phyloP scores from a whole-genome alignment of 2,329 filamentous ascomycete genomes.

The Elsinoe perseae region DNA sequence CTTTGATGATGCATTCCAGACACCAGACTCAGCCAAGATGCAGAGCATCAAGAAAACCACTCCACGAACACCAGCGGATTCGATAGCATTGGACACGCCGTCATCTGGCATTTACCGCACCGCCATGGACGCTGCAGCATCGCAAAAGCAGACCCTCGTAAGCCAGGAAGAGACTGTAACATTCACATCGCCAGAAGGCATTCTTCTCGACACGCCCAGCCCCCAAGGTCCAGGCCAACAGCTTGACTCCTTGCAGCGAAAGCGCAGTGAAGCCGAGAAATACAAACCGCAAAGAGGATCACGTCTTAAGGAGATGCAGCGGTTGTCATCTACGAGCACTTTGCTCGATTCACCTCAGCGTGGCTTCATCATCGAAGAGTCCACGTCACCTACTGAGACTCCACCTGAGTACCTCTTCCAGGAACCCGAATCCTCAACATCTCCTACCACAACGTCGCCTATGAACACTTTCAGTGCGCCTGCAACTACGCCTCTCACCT shows the following conservation, averaged over 20 bases:
- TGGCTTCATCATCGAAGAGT: neutral
- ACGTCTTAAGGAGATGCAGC: slow-evolving; percentile 33
- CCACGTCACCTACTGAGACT: slow-evolving; percentile 4
- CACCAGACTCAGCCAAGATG: slow-evolving; percentile 9
- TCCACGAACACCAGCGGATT: neutral
- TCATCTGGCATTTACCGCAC: neutral
- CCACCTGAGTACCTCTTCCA: slow-evolving; percentile 2
- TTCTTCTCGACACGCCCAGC: neutral
- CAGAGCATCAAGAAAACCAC: neutral
- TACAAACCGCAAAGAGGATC: slow-evolving; percentile 39
- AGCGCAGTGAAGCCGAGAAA: slow-evolving; percentile 28
- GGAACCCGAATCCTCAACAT: neutral
- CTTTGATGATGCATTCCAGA: neutral
- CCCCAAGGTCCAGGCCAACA: slow-evolving; percentile 13
- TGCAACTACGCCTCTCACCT: neutral
- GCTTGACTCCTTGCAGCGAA: slow-evolving; percentile 5
- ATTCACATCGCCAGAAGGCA: neutral
- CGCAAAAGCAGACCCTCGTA: neutral
- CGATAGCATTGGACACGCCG: slow-evolving; percentile 1
- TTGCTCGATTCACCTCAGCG: slow-evolving; percentile 3
- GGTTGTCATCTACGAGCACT: slow-evolving; percentile 19
- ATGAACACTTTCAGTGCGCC: neutral
- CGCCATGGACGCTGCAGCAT: neutral
- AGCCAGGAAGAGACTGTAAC: neutral
- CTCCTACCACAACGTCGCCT: neutral